Evolutionary conservation across 2,329 filamentous ascomycete genomes (phyloP), one percentile per base, ranked within the genome.

Genomic region (Venturia aucupariae): DNA sequence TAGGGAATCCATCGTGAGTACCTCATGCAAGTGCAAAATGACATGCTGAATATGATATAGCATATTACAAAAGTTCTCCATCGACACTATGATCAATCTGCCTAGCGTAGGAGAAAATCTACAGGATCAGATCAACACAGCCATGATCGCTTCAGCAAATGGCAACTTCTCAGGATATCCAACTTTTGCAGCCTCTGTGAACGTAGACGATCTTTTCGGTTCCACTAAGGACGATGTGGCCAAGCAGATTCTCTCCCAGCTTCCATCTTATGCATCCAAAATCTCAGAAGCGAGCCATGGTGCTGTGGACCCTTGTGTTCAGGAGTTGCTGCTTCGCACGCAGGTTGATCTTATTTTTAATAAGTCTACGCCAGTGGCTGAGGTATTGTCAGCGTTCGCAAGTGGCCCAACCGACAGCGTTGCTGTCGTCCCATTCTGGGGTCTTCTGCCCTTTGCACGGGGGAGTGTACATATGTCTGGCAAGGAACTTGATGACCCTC

Each of bases 361-460:
- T 11, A 35, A 39, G 11, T 30, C 27, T 11, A 60, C 57, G 13
- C n/a, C n/a, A 32, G 24, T 39, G 8, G 39, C 39, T 41, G 39
- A 41, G 13, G 17, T 41, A 41, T 41, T 41, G 39, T 41, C 39
- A 17, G 39, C 39, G 2, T 60, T 60, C 19, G 57, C 32, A 10
- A 60, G 10, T 22, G 39, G 39, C 39, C 39, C 39, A 41, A 22
- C 11, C 24, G 35, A 19, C 24, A 48, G 51, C 38, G 39, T 41
- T 41, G 39, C 39, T 41, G 39, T 41, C 39, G 1, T 41, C 4
- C 39, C 39, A 41, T 46, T 30, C 24, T 62, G 63, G 60, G 19
- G 35, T 10, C 59, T 65, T 19, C n/a, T 65, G 15, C 76, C 76
- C 0, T 72, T 75, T 60, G 74, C 72, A 0, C 70, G 72, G 0